phyloP scores from a whole-genome alignment of 768 basidiomycete genomes.

The Mrakia gelida region DNA sequence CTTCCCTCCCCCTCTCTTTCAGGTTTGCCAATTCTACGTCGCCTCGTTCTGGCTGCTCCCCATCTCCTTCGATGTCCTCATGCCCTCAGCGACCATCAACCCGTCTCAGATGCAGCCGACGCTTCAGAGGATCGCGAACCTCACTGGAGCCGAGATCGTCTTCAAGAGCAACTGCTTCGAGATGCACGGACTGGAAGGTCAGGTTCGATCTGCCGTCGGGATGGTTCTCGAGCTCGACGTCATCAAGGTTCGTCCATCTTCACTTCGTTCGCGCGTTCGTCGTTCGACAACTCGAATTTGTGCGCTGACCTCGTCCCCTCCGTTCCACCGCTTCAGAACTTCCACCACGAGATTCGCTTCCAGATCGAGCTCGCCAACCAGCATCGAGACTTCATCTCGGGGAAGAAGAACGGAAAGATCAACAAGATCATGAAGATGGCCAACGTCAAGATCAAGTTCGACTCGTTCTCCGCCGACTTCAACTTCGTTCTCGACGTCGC shows the following conservation, averaged over 20 bases:
- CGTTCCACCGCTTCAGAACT: slow-evolving; percentile 53
- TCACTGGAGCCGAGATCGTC: slow-evolving; percentile 87
- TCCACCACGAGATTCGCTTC: slow-evolving; percentile 96
- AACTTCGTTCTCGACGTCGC: slow-evolving; percentile 59
- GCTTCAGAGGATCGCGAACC: slow-evolving; percentile 77
- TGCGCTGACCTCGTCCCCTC: neutral
- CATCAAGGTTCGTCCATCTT: slow-evolving; percentile 62
- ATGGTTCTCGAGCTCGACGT: slow-evolving; percentile 88
- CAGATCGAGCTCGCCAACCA: slow-evolving; percentile 97
- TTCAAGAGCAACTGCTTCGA: slow-evolving; percentile 98
- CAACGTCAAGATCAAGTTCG: slow-evolving; percentile 97
- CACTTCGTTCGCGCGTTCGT: neutral
- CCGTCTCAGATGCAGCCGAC: slow-evolving; percentile 75
- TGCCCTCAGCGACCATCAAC: slow-evolving; percentile 69
- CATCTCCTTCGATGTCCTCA: slow-evolving; percentile 83
- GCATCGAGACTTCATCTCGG: slow-evolving; percentile 96
- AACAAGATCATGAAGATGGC: slow-evolving; percentile 99
- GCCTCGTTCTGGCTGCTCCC: slow-evolving; percentile 97
- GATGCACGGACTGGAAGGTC: slow-evolving; percentile 87
- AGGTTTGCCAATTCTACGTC: slow-evolving; percentile 94
- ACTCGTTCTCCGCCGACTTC: slow-evolving; percentile 74
- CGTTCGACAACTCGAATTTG: neutral
- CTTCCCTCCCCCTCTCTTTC: slow-evolving; percentile 1
- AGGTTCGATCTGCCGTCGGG: slow-evolving; percentile 77
- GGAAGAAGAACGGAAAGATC: slow-evolving; percentile 99